Conservation (phyloP, 1,284 basidiomycete species). For the Ceratobasidium sp. region DNA sequence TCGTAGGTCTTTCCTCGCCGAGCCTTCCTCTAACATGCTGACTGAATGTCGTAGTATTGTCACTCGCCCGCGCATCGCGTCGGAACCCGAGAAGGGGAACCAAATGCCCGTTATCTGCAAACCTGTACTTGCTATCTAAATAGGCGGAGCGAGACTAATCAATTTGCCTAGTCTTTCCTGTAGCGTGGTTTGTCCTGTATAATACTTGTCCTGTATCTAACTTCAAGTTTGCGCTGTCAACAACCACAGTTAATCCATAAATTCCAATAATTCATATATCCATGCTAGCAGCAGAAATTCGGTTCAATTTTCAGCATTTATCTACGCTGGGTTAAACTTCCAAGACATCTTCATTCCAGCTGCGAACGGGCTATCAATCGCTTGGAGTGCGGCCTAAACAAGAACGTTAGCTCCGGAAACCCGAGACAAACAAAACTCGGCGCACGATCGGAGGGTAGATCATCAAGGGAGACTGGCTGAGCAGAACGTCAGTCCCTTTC, state of each 20-base stretch:
- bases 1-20: not conserved
- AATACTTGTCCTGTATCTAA: too few relatives aligned
- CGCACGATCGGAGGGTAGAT: not conserved
- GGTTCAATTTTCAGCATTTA: not conserved
- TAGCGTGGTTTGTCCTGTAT: too few relatives aligned
- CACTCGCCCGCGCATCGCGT: conserved; percentile 37
- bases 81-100: conserved; percentile 35
- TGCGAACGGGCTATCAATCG: not conserved
- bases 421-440: not conserved
- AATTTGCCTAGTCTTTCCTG: too few relatives aligned
- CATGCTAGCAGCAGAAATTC: too few relatives aligned
- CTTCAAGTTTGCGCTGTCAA: too few relatives aligned
- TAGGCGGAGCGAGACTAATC: too few relatives aligned
- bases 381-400: not conserved
- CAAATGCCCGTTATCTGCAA: conserved; percentile 44
- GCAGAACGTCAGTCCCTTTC: not conserved
- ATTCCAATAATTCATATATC: too few relatives aligned
- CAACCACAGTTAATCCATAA: too few relatives aligned
- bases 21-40: not conserved
- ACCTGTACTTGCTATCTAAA: not conserved
- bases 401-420: not conserved
- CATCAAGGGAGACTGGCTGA: conserved; percentile 8
- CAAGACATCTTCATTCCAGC: not conserved
- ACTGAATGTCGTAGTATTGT: conserved; percentile 22
- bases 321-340: not conserved